These are phyloP conservation scores for Xerocomellus dryophilus DNA, from an alignment of 768 basidiomycete species.

Conservation along the genomic window DNA sequence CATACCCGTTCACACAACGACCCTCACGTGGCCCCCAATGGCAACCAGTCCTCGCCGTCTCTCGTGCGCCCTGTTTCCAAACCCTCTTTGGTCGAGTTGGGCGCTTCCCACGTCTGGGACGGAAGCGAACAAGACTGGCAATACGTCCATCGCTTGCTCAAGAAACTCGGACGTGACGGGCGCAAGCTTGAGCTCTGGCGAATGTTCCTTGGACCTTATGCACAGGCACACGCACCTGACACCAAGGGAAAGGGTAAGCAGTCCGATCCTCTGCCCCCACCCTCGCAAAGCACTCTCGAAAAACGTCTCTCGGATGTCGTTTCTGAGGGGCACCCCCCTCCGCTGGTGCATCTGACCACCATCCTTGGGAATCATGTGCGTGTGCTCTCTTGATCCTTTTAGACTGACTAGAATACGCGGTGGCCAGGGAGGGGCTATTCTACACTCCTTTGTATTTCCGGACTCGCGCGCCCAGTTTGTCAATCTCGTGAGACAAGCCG, in stretches of 20 bases:
- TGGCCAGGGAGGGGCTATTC: constrained; percentile 51
- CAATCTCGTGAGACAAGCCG: constrained; percentile 48
- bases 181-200: constrained; percentile 75
- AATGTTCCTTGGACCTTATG: constrained; percentile 56
- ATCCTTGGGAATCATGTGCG: constrained; percentile 63
- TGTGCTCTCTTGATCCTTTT: constrained; percentile 10
- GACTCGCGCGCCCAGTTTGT: constrained; percentile 70
- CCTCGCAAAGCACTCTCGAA: constrained; percentile 7
- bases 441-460: constrained; percentile 66
- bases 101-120: constrained; percentile 49
- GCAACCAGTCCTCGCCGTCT: constrained; percentile 12
- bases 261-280: constrained; percentile 31
- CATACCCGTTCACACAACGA: constrained; percentile 4
- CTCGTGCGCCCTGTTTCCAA: constrained; percentile 16
- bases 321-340: constrained; percentile 19
- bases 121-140: constrained; percentile 61
- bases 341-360: constrained; percentile 44
- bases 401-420: constrained; percentile 10
- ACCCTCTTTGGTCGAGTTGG: constrained; percentile 9
- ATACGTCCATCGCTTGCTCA: constrained; percentile 52
- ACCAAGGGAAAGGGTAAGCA: constrained; percentile 42
- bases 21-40: neutral
- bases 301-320: constrained; percentile 9
- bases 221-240: constrained; percentile 8
- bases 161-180: constrained; percentile 58